phyloP scores from a whole-genome alignment of 176 grass and related monocot genomes.

The Luzula sylvatica region DNA sequence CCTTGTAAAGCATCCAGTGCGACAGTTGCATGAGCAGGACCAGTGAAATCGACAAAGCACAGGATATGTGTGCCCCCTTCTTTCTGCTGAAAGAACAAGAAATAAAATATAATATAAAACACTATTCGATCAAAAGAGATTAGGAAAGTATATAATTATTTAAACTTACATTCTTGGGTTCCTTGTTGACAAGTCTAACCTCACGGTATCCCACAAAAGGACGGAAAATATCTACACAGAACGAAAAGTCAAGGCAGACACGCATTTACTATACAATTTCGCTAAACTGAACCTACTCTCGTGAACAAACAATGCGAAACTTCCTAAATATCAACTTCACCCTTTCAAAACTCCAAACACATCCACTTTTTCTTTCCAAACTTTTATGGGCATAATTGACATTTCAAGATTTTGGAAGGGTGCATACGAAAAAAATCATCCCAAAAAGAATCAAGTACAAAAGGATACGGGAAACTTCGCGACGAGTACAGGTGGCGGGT shows the following conservation, averaged over 20 bases:
- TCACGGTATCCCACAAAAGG: constrained; percentile 55
- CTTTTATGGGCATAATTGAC: no score
- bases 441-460: not conserved
- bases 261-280: constrained; percentile 6
- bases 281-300: not conserved
- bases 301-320: no score
- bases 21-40: constrained; percentile 36
- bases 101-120: not conserved
- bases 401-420: not conserved
- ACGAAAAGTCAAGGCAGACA: constrained; percentile 29
- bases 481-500: constrained; percentile 33
- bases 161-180: constrained; percentile 79
- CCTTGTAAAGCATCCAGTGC: constrained; percentile 51
- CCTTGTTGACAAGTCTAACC: constrained; percentile 61
- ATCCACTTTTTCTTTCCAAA: not conserved
- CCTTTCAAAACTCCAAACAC: not conserved
- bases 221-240: constrained; percentile 53
- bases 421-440: not conserved
- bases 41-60: constrained; percentile 57
- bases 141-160: not conserved
- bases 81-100: constrained; percentile 36
- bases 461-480: constrained; percentile 80
- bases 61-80: constrained; percentile 73
- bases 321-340: no score
- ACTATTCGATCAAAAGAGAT: not conserved